Percentiles rank a stretch among this genome's conserved stretches.
Evolutionary conservation across 768 basidiomycete species (phyloP).

Genomic region (Russula virescens): DNA sequence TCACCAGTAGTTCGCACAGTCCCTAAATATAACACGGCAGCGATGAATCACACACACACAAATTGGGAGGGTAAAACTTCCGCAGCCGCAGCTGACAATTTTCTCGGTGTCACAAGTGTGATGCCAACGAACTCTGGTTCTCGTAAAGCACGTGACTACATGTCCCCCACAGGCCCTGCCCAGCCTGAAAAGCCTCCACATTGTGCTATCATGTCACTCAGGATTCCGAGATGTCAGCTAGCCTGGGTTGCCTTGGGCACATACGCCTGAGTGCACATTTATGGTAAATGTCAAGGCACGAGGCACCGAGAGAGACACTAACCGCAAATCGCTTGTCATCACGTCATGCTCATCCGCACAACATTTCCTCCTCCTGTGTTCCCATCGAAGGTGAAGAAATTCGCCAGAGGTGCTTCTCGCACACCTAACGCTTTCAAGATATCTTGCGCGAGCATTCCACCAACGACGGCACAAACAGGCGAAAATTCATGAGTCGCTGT

Average conservation of each 20-base stretch:
- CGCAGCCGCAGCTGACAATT: background rate
- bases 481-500: constrained; percentile 84
- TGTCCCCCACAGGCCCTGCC: too few species aligned
- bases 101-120: too few species aligned
- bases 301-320: background rate
- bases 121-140: too few species aligned
- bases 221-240: background rate
- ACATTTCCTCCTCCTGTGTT: constrained; percentile 71
- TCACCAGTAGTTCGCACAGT: too few species aligned
- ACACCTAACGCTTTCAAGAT: constrained; percentile 86
- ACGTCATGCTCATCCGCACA: constrained; percentile 42
- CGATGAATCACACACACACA: too few species aligned
- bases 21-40: too few species aligned
- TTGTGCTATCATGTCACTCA: background rate
- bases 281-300: background rate
- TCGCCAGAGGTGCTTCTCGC: constrained; percentile 88
- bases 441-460: constrained; percentile 93
- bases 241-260: too few species aligned
- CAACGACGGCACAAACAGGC: constrained; percentile 90
- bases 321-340: too few species aligned
- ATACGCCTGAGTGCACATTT: background rate
- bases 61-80: too few species aligned
- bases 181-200: too few species aligned
- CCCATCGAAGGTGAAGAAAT: constrained; percentile 88
- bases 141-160: background rate